A percentile compares a stretch with the other conserved stretches of the same genome.
phyloP scores from a whole-genome alignment of 768 basidiomycete species.

The Boletus subcaerulescens region DNA sequence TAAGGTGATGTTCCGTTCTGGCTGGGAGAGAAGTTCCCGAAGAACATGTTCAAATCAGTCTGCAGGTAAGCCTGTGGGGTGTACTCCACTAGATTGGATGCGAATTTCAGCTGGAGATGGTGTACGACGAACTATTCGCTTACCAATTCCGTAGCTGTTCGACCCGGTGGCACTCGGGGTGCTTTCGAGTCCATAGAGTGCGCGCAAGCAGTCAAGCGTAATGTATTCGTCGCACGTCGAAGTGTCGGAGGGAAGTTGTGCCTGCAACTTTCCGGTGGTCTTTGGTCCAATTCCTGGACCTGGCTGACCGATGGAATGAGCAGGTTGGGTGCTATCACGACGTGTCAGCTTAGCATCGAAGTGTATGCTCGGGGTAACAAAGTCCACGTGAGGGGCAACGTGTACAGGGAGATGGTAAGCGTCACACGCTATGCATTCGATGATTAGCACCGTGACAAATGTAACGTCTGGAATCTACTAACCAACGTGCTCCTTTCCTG shows the following conservation, averaged over 20 bases:
- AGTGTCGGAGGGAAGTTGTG: constrained; percentile 7
- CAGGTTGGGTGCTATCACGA: constrained; percentile 1
- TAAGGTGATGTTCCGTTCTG: constrained; percentile 25
- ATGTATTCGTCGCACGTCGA: constrained; percentile 26
- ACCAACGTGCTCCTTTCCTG: constrained; percentile 28
- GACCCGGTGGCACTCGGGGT: constrained; percentile 17
- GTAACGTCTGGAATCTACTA: not conserved
- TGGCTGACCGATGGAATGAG: constrained; percentile 18
- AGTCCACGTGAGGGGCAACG: constrained; percentile 32
- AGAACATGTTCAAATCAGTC: constrained; percentile 32
- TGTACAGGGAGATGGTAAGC: constrained; percentile 32
- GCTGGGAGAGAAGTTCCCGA: constrained; percentile 16
- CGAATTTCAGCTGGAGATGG: not conserved
- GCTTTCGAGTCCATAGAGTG: constrained; percentile 25
- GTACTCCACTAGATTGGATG: constrained; percentile 29
- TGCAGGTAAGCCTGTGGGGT: constrained; percentile 32
- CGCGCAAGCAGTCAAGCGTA: constrained; percentile 30
- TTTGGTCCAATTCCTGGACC: constrained; percentile 13
- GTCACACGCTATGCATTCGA: constrained; percentile 22
- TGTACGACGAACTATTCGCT: not conserved
- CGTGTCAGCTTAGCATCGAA: constrained; percentile 25
- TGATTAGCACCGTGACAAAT: constrained; percentile 6
- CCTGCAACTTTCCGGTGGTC: constrained; percentile 6
- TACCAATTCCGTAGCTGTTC: constrained; percentile 36
- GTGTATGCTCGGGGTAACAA: constrained; percentile 36